Evolutionary conservation across 306 rosid genomes (phyloP).

Genomic region (Prunus davidiana): DNA sequence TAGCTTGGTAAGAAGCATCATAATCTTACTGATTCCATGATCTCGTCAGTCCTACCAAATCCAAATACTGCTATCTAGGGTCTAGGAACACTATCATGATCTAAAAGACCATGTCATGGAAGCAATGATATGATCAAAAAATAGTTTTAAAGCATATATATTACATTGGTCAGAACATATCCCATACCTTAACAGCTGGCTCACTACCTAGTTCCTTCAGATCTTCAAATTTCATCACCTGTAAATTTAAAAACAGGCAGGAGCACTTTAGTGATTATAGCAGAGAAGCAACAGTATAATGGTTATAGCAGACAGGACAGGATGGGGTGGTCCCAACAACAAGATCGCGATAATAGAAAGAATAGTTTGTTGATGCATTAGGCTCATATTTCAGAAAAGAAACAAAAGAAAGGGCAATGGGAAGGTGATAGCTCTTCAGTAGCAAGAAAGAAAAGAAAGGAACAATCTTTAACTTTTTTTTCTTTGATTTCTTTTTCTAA

Average conservation of each 20-base stretch:
- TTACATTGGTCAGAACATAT: constrained; percentile 7
- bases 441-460: neutral
- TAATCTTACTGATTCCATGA: neutral
- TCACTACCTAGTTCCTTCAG: constrained; percentile 91
- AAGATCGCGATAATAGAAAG: neutral
- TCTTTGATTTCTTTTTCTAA: neutral
- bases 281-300: neutral
- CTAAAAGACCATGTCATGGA: neutral
- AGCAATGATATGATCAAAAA: neutral
- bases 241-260: constrained; percentile 14
- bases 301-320: neutral
- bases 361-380: neutral
- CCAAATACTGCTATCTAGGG: neutral
- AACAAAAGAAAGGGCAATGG: neutral
- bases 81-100: neutral
- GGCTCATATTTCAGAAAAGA: neutral
- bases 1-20: neutral
- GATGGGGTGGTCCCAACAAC: neutral
- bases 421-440: neutral
- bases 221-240: constrained; percentile 98
- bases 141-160: neutral
- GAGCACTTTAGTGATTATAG: neutral
- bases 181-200: constrained; percentile 81
- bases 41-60: neutral
- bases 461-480: neutral